Base-by-base conservation (phyloP, 768 basidiomycete genomes). In the Kwoniella botswanensis region DNA sequence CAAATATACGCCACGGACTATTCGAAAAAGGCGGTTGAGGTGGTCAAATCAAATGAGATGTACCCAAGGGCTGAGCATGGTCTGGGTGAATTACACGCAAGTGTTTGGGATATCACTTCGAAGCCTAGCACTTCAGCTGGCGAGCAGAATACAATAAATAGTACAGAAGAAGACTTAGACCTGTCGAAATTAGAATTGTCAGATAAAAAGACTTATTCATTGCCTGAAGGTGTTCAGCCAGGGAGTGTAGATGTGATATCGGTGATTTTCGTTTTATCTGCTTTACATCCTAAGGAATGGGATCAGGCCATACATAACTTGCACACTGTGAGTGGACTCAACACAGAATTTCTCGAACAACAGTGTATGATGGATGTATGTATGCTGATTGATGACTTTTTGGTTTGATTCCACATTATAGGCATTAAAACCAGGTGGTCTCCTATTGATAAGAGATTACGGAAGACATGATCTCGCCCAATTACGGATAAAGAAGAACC, bases 271-370 rank as follows among this genome's bases (percentile, higher is more conserved):
- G 94, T 98, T 21, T 84, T 98, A 69, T 93, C 92, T 65, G 97
- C 97, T 0, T 85, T 99, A 26, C 94, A 97, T 79, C 97, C 97
- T 2, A 85, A 88, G 62, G 97, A 99, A 86, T 99, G 97, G 97
- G 84, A 84, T 1, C 87, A 86, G 53, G 95, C 94, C 1, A 86
- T 98, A 42, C 84, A 87, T 18, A 98, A 98, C 79, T 87, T 94
- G 2, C 88, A 91, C 73, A 87, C 86, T 79, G 93, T 93, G 66
- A 43, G 87, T 73, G 10, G 7, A 35, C 35, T 35, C 6, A 7
- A 35, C 35, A 35, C 35, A 5, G 6, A 9, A 35, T 35, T 7
- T 35, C 35, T 35, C 35, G 35, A 35, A 35, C 7, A 9, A 12
- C 18, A 24, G 22, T 56, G 12, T 56, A 26, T 26, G 26, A 26